phyloP scores from a whole-genome alignment of 2,329 filamentous ascomycete species.

The Cercospora sp. region DNA sequence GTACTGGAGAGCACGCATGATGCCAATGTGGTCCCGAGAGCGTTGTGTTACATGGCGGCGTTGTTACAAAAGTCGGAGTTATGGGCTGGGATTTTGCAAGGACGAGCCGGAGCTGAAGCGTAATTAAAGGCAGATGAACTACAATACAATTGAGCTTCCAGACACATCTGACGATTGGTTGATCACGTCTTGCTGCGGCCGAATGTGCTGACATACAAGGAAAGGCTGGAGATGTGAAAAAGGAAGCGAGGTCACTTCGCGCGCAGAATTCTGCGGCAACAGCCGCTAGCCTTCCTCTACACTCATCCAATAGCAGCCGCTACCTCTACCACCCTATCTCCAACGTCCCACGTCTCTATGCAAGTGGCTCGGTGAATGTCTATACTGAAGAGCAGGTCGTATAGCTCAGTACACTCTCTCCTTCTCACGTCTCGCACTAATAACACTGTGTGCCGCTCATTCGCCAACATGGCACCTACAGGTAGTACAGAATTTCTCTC shows the following conservation, averaged over 20 bases:
- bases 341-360: background rate
- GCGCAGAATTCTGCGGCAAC: background rate
- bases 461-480: slow-evolving; percentile 25
- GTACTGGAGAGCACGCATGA: background rate
- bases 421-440: background rate
- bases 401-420: background rate
- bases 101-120: too few relatives aligned
- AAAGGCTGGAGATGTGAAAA: too few relatives aligned
- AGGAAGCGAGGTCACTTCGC: background rate
- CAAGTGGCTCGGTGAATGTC: slow-evolving; percentile 1
- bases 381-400: background rate
- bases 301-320: background rate
- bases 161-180: too few relatives aligned
- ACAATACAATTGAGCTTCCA: too few relatives aligned
- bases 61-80: background rate
- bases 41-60: too few relatives aligned
- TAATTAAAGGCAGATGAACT: too few relatives aligned
- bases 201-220: too few relatives aligned
- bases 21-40: background rate
- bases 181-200: too few relatives aligned
- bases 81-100: too few relatives aligned
- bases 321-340: too few relatives aligned
- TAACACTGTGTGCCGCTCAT: slow-evolving; percentile 1
- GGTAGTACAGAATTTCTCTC: slow-evolving; percentile 14
- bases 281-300: background rate